Evolutionary conservation across 352 stramenopile species (phyloP).

Genomic region (Aphanomyces euteiches): DNA sequence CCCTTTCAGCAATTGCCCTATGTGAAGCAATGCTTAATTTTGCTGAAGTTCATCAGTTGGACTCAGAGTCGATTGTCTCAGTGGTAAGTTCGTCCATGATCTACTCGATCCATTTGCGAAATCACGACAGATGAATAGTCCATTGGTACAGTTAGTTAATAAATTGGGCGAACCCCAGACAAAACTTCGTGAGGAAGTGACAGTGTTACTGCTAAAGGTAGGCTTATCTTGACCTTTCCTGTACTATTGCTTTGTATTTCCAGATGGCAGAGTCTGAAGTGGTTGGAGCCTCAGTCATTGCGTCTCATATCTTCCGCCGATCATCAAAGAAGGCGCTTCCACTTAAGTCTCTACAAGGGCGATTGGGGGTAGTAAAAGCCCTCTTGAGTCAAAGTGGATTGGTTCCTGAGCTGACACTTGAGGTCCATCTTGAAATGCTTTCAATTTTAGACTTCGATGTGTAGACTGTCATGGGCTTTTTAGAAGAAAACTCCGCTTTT

Average conservation of each 20-base stretch:
- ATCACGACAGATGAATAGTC: constrained; percentile 54
- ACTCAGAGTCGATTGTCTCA: neutral
- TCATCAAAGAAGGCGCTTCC: constrained; percentile 65
- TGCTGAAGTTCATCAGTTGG: constrained; percentile 25
- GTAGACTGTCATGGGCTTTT: constrained; percentile 63
- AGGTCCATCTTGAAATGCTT: neutral
- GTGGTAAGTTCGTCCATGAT: constrained; percentile 8
- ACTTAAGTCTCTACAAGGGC: constrained; percentile 64
- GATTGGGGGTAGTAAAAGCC: constrained; percentile 57
- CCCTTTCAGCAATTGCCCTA: constrained; percentile 65
- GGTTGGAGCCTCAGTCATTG: constrained; percentile 61
- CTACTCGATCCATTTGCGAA: neutral
- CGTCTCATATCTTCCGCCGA: constrained; percentile 57
- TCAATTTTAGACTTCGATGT: constrained; percentile 31
- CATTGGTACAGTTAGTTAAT: constrained; percentile 69
- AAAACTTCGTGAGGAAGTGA: constrained; percentile 72
- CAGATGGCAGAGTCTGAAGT: constrained; percentile 57
- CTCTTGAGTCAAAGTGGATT: constrained; percentile 57
- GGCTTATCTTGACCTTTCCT: neutral
- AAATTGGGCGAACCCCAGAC: constrained; percentile 68
- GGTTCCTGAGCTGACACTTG: constrained; percentile 33
- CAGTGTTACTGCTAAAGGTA: constrained; percentile 37
- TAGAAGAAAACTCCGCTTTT: constrained; percentile 82
- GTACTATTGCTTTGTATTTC: neutral
- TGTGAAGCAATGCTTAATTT: constrained; percentile 58